Percentiles rank a stretch among this genome's conserved stretches.
These are phyloP conservation scores for Epithele typhae DNA, from an alignment of 768 basidiomycete species.

Conservation along the genomic window DNA sequence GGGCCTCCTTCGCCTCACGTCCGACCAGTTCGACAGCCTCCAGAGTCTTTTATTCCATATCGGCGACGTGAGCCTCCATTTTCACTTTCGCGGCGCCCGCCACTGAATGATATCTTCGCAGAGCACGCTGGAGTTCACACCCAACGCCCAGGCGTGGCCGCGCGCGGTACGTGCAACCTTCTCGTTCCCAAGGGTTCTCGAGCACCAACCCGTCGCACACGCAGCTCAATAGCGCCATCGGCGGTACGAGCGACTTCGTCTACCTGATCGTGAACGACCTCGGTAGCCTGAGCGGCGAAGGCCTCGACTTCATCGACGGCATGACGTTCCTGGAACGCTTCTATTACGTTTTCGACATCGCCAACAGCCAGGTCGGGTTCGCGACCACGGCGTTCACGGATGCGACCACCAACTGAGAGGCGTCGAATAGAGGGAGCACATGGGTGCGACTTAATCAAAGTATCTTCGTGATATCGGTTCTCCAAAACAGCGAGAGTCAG, in stretches of 20 bases:
- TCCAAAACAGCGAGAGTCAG: background rate
- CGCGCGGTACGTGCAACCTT: slow-evolving; percentile 20
- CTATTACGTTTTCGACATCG: slow-evolving; percentile 40
- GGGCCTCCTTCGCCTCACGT: slow-evolving; percentile 52
- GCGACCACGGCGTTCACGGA: slow-evolving; percentile 34
- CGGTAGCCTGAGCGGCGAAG: slow-evolving; percentile 37
- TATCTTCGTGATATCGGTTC: background rate
- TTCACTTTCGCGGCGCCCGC: no score
- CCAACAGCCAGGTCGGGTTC: slow-evolving; percentile 36
- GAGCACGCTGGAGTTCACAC: slow-evolving; percentile 49
- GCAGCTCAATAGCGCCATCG: slow-evolving; percentile 52
- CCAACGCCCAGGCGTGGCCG: slow-evolving; percentile 70
- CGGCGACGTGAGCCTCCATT: slow-evolving; percentile 35
- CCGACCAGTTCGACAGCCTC: slow-evolving; percentile 45
- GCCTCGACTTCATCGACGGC: slow-evolving; percentile 47
- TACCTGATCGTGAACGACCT: slow-evolving; percentile 36
- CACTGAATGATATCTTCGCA: slow-evolving; percentile 15
- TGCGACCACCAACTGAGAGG: slow-evolving; percentile 25
- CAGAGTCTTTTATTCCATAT: slow-evolving; percentile 55
- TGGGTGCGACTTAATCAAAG: background rate
- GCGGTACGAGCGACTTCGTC: slow-evolving; percentile 38
- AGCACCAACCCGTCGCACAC: background rate
- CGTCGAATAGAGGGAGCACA: background rate
- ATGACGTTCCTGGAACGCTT: slow-evolving; percentile 34
- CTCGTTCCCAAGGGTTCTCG: no score